Evolutionary conservation across 176 grass and related monocot genomes (phyloP).

Genomic region (Aegilops longissima): DNA sequence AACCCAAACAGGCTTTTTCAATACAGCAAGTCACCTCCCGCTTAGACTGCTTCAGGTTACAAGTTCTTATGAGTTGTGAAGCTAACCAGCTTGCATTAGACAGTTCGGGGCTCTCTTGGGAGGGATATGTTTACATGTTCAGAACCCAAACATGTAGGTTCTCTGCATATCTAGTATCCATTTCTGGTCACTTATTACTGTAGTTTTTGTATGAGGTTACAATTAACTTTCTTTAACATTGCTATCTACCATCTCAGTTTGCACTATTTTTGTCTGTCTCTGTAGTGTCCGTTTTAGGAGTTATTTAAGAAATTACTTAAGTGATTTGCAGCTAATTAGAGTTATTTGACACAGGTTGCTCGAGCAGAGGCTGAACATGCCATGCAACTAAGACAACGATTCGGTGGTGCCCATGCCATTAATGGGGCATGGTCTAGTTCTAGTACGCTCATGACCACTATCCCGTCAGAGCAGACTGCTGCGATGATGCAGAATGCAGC

Average conservation of each 20-base stretch:
- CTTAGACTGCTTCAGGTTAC: neutral
- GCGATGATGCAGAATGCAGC: constrained; percentile 30
- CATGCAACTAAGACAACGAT: constrained; percentile 37
- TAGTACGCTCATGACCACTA: constrained; percentile 27
- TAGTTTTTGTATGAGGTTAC: neutral
- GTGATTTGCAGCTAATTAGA: constrained; percentile 4
- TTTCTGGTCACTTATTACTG: constrained; percentile 7
- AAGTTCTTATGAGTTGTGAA: neutral
- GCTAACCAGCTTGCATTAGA: constrained; percentile 16
- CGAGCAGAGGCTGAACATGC: constrained; percentile 35
- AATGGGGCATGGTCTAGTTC: constrained; percentile 28
- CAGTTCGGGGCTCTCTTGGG: neutral
- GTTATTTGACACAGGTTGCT: constrained; percentile 48
- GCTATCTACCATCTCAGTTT: neutral
- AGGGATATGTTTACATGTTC: neutral
- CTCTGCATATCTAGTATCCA: neutral
- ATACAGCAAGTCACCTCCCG: neutral
- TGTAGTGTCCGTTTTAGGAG: neutral
- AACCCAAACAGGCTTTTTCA: constrained; percentile 2
- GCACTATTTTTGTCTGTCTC: neutral
- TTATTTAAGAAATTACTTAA: neutral
- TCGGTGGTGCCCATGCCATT: constrained; percentile 3
- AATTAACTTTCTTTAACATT: constrained; percentile 14
- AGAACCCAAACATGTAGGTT: neutral
- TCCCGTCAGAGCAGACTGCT: constrained; percentile 44